Percentiles rank a stretch among this genome's conserved stretches.
These are phyloP conservation scores for Salix udensis DNA, from an alignment of 345 rosid species.

Conservation along the genomic window DNA sequence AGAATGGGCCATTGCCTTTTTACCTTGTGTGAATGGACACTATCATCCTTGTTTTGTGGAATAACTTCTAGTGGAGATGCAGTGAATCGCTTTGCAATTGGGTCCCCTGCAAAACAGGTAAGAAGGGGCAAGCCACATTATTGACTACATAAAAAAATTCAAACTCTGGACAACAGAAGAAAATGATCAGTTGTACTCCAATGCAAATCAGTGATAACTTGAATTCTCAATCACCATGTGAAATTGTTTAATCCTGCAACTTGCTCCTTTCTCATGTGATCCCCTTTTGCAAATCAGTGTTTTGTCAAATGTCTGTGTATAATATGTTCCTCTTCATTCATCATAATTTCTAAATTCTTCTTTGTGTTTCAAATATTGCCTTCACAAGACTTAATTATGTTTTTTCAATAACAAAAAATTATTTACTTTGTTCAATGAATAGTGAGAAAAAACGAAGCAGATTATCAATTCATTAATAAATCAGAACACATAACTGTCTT, in stretches of 20 bases:
- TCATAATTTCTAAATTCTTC: no score
- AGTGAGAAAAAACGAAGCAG: not conserved
- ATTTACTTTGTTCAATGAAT: not conserved
- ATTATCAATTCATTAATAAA: not conserved
- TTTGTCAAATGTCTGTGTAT: no score
- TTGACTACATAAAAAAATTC: not conserved
- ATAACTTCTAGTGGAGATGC: slow-evolving; percentile 39
- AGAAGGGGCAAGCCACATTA: slow-evolving; percentile 6
- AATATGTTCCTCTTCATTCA: no score
- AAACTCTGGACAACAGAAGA: not conserved
- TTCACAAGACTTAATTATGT: not conserved
- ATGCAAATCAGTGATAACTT: not conserved
- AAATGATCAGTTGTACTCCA: not conserved
- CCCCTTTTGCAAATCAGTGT: no score
- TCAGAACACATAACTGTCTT: not conserved
- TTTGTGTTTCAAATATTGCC: not conserved
- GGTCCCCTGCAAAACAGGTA: slow-evolving; percentile 53
- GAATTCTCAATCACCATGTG: not conserved
- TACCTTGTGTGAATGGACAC: slow-evolving; percentile 47
- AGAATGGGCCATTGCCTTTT: not conserved
- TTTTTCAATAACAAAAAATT: not conserved
- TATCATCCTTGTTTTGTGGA: slow-evolving; percentile 39
- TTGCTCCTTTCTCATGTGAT: no score
- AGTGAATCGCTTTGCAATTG: slow-evolving; percentile 54
- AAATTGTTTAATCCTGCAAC: no score